Conservation (phyloP, 148 eudicot species). For the Rhododendron kiyosumense region DNA sequence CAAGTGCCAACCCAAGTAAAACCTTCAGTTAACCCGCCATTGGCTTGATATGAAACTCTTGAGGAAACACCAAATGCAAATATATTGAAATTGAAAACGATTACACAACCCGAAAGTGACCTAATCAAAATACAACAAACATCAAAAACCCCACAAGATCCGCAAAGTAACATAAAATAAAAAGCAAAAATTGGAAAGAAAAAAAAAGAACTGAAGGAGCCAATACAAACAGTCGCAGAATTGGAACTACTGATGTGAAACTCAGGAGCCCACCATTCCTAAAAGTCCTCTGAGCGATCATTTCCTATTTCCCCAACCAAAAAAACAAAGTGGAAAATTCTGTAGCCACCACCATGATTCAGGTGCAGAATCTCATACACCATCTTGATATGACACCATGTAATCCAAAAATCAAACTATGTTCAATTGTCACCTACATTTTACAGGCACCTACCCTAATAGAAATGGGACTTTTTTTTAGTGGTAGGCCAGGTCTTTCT, state of each 20-base stretch:
- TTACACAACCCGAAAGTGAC: too few relatives aligned
- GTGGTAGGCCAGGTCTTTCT: slow-evolving; percentile 2
- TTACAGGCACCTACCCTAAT: not conserved
- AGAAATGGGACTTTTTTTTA: not conserved
- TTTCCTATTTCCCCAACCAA: not conserved
- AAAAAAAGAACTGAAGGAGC: too few relatives aligned
- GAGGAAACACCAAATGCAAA: too few relatives aligned
- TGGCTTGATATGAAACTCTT: not conserved
- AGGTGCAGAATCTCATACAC: not conserved
- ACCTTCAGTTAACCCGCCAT: not conserved
- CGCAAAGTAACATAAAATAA: too few relatives aligned
- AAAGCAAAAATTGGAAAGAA: too few relatives aligned
- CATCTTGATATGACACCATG: not conserved
- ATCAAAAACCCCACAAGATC: too few relatives aligned
- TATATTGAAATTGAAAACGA: too few relatives aligned
- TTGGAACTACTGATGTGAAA: not conserved
- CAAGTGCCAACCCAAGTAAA: not conserved
- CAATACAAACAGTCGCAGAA: too few relatives aligned
- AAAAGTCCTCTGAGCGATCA: not conserved
- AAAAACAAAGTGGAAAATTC: not conserved
- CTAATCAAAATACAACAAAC: too few relatives aligned
- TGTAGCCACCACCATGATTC: not conserved
- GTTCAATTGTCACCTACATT: not conserved
- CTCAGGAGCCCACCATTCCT: not conserved
- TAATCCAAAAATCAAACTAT: not conserved